Percentiles rank a stretch among this genome's conserved stretches.
These are phyloP conservation scores for Diplodia seriata DNA, from an alignment of 2,329 filamentous ascomycete species.

Conservation along the genomic window DNA sequence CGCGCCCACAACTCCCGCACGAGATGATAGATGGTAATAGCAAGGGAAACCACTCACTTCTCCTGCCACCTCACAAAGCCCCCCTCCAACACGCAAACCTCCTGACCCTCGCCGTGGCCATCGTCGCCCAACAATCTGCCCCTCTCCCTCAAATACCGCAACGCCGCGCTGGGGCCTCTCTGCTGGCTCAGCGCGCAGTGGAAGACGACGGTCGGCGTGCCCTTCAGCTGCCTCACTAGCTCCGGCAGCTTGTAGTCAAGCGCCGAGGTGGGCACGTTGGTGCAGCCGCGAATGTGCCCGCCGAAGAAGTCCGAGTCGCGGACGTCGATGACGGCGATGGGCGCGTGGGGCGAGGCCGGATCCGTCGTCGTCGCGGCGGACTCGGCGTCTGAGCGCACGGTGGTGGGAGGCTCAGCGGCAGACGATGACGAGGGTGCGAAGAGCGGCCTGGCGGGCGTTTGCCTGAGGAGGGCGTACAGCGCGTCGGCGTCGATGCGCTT, in stretches of 20 bases:
- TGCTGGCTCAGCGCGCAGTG: conserved; percentile 94
- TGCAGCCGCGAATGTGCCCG: conserved; percentile 81
- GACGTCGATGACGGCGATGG: conserved; percentile 82
- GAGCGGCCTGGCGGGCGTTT: conserved; percentile 31
- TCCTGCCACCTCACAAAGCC: conserved; percentile 94
- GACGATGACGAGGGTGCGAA: conserved; percentile 43
- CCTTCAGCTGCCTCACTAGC: conserved; percentile 76
- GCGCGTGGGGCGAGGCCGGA: conserved; percentile 37
- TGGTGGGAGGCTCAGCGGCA: background rate
- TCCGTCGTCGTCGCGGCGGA: background rate
- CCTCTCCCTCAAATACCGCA: conserved; percentile 77
- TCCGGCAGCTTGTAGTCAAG: conserved; percentile 81
- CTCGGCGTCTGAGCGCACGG: conserved; percentile 3
- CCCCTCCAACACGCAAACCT: conserved; percentile 79
- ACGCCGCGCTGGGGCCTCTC: conserved; percentile 82
- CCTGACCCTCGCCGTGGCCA: conserved; percentile 58
- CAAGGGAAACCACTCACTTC: conserved; percentile 52
- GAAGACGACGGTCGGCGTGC: conserved; percentile 86
- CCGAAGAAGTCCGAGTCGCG: conserved; percentile 90
- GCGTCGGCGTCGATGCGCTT: conserved; percentile 71
- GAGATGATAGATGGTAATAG: background rate
- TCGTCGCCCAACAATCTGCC: conserved; percentile 55
- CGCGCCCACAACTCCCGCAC: background rate
- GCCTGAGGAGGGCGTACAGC: conserved; percentile 68
- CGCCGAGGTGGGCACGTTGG: conserved; percentile 74